These are phyloP conservation scores for Firmiana major DNA, from an alignment of 345 rosid genomes.

Conservation along the genomic window DNA sequence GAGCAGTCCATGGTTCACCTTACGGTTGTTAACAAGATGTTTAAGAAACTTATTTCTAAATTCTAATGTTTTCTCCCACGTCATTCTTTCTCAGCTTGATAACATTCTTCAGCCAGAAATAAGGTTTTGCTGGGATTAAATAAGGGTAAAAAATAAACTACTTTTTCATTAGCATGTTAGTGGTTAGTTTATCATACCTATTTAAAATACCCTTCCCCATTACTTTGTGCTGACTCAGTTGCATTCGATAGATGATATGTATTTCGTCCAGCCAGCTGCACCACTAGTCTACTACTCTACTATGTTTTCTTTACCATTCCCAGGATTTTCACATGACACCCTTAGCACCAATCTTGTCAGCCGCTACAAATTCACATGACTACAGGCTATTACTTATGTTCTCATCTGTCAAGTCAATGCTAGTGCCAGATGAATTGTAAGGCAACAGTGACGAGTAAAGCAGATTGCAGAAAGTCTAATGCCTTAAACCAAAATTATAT, in stretches of 20 bases:
- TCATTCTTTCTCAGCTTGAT: neutral
- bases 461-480: neutral
- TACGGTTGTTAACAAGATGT: neutral
- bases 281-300: neutral
- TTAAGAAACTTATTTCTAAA: neutral
- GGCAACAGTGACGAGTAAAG: constrained; percentile 5
- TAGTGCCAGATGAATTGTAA: neutral
- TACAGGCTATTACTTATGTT: neutral
- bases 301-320: neutral
- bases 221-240: neutral
- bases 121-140: neutral
- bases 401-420: neutral
- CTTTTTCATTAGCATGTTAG: neutral
- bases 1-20: neutral
- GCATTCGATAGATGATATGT: neutral
- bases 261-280: neutral
- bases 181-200: neutral
- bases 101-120: neutral
- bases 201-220: neutral
- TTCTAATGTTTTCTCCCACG: neutral
- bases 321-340: no score
- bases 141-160: neutral
- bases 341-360: neutral
- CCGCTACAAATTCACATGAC: neutral
- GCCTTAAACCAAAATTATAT: neutral